Conservation (phyloP, 192 early-diverging fungal genomes). For the Linnemannia schmuckeri region DNA sequence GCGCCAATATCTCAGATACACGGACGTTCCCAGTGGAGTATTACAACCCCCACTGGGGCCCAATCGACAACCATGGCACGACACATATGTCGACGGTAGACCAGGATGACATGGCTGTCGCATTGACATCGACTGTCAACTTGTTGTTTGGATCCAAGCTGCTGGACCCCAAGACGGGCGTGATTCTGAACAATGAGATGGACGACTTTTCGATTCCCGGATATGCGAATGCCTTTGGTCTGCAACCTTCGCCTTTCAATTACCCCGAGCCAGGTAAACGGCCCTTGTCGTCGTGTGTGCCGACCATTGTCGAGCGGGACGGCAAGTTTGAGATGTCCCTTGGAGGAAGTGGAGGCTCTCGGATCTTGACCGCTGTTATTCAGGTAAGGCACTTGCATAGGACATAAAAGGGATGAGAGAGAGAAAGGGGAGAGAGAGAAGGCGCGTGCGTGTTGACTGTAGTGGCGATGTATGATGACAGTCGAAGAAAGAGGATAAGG, state of each 20-base stretch:
- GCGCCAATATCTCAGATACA: constrained; percentile 81
- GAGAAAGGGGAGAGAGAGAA: not conserved
- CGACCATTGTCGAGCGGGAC: constrained; percentile 76
- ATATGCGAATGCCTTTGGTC: constrained; percentile 80
- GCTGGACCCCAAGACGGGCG: constrained; percentile 88
- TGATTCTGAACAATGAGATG: constrained; percentile 97
- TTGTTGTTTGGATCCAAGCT: constrained; percentile 91
- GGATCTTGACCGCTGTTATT: constrained; percentile 83
- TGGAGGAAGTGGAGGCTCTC: constrained; percentile 89
- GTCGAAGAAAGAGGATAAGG: too few species aligned
- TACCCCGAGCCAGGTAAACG: constrained; percentile 87
- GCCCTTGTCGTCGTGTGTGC: constrained; percentile 78
- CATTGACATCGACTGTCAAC: constrained; percentile 90
- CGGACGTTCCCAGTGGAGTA: constrained; percentile 75
- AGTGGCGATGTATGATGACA: not conserved
- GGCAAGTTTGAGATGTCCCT: constrained; percentile 77
- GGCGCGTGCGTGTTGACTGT: not conserved
- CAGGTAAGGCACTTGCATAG: constrained; percentile 47
- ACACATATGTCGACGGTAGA: constrained; percentile 91
- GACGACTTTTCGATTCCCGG: constrained; percentile 93
- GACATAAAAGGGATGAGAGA: not conserved
- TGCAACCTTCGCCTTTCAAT: constrained; percentile 89
- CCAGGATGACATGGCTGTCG: constrained; percentile 78
- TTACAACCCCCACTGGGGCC: constrained; percentile 86
- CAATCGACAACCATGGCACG: constrained; percentile 88